Conservation (phyloP, 257 asterid species). For the Solanum verrucosum region DNA sequence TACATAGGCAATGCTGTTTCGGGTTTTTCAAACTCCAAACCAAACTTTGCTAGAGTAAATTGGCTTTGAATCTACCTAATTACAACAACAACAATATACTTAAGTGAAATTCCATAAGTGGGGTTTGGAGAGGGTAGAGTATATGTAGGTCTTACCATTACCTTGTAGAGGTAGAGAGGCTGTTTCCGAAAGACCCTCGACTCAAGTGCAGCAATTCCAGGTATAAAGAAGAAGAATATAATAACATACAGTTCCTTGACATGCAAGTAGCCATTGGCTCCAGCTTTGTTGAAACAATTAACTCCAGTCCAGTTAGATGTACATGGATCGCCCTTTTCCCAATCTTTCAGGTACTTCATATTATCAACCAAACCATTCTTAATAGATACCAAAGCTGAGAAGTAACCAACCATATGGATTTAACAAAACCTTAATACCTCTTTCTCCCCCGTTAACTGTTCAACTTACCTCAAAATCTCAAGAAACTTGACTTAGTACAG, state of each 20-base stretch:
- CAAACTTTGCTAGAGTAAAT: background rate
- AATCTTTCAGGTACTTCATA: slow-evolving; percentile 9
- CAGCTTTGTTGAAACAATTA: slow-evolving; percentile 7
- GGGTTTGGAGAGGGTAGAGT: background rate
- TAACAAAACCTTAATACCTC: background rate
- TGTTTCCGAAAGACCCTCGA: background rate
- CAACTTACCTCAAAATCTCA: background rate
- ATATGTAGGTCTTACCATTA: background rate
- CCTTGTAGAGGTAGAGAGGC: background rate
- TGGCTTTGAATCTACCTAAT: background rate
- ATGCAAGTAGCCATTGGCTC: slow-evolving; percentile 20
- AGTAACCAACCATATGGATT: too few species aligned
- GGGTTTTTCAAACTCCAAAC: background rate
- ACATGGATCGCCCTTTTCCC: slow-evolving; percentile 36
- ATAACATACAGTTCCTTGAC: slow-evolving; percentile 27
- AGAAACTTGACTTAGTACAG: background rate
- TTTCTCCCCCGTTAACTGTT: background rate
- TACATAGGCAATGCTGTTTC: background rate
- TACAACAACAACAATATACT: background rate
- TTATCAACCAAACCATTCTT: slow-evolving; percentile 17
- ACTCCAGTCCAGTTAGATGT: slow-evolving; percentile 33
- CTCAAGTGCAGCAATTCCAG: too few species aligned
- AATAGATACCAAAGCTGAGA: slow-evolving; percentile 19
- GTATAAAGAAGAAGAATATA: background rate
- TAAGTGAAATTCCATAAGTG: background rate